phyloP scores from a whole-genome alignment of 768 basidiomycete species.

The Lactarius pseudohatsudake region DNA sequence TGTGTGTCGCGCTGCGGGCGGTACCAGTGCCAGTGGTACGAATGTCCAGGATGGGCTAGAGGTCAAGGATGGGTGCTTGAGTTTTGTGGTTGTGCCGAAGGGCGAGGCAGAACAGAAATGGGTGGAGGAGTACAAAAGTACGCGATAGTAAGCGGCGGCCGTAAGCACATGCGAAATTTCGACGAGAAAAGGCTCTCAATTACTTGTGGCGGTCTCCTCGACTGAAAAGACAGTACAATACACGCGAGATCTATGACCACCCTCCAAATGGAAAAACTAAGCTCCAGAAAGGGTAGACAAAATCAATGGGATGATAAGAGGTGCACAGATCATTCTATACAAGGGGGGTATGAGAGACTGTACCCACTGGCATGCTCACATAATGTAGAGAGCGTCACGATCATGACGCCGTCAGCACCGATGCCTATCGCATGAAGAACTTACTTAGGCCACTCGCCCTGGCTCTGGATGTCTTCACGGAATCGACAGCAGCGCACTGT shows the following conservation, averaged over 20 bases:
- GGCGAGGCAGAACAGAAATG: slow-evolving; percentile 77
- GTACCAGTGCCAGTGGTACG: slow-evolving; percentile 40
- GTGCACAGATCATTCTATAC: no score
- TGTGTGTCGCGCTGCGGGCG: slow-evolving; percentile 63
- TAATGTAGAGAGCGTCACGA: not conserved
- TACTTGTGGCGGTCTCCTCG: no score
- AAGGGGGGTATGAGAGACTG: not conserved
- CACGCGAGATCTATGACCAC: no score
- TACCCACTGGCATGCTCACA: not conserved
- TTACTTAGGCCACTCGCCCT: no score
- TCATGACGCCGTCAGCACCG: not conserved
- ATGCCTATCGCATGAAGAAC: not conserved
- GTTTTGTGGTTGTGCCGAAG: slow-evolving; percentile 76
- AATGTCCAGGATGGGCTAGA: slow-evolving; percentile 80
- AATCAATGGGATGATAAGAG: not conserved
- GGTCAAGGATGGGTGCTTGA: slow-evolving; percentile 77
- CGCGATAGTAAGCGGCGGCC: slow-evolving; percentile 33
- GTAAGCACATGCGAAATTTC: not conserved
- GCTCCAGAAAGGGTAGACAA: not conserved
- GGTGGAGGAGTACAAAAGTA: slow-evolving; percentile 83
- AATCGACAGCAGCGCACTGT: not conserved
- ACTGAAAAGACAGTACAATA: no score
- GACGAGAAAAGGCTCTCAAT: not conserved
- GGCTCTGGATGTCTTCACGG: no score
- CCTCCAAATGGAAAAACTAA: not conserved